Conservation (phyloP, 1,284 basidiomycete species). For the Anthracocystis walkeri region DNA sequence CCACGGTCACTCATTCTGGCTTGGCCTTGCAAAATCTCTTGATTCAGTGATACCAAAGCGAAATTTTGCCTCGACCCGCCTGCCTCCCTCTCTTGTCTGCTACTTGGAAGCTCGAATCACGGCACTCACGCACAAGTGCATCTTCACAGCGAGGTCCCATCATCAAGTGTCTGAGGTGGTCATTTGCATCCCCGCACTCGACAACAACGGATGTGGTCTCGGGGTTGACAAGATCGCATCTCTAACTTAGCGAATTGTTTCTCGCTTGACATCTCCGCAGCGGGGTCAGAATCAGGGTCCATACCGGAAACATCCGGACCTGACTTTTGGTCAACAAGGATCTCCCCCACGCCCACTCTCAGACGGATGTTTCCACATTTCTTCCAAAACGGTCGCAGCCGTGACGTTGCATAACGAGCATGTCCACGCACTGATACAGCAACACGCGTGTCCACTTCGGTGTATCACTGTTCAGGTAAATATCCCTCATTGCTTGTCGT, state of each 20-base stretch:
- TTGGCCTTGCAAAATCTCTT: not conserved
- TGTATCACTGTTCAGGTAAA: not conserved
- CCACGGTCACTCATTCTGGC: not conserved
- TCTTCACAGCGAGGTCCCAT: too few species aligned
- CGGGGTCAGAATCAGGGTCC: constrained; percentile 22
- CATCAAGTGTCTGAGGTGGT: too few species aligned
- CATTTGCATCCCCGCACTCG: too few species aligned
- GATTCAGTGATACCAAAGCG: too few species aligned
- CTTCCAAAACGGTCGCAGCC: not conserved
- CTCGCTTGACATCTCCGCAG: not conserved
- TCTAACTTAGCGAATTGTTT: not conserved
- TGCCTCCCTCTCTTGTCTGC: too few species aligned
- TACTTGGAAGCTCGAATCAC: too few species aligned
- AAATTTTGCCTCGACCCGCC: too few species aligned
- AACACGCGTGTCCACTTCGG: not conserved
- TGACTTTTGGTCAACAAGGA: not conserved
- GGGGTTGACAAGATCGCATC: too few species aligned
- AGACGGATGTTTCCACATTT: constrained; percentile 16
- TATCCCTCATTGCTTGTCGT: not conserved
- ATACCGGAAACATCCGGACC: constrained; percentile 17
- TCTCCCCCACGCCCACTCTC: not conserved
- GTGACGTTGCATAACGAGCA: not conserved
- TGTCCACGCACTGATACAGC: not conserved
- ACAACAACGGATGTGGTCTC: too few species aligned
- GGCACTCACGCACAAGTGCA: too few species aligned